Evolutionary conservation across 306 rosid species (phyloP).

Genomic region (Abrus pulchellus): DNA sequence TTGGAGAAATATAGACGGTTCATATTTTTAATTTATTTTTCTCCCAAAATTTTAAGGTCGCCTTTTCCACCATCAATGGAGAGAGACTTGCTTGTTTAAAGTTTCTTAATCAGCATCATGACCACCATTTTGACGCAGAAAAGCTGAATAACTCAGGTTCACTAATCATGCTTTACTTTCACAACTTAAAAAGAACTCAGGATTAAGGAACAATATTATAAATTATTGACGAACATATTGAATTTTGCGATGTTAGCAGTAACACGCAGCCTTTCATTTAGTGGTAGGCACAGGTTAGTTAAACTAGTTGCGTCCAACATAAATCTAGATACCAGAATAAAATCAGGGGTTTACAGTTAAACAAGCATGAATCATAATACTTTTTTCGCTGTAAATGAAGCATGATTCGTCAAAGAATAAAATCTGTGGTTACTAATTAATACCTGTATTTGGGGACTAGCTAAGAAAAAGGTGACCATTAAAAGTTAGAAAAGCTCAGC

Average conservation of each 20-base stretch:
- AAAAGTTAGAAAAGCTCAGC: neutral
- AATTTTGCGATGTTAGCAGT: constrained; percentile 27
- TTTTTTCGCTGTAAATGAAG: constrained; percentile 43
- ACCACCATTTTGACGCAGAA: constrained; percentile 43
- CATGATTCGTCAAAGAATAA: constrained; percentile 38
- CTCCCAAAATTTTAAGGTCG: neutral
- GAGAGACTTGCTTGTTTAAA: neutral
- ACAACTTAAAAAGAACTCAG: neutral
- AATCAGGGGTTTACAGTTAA: constrained; percentile 34
- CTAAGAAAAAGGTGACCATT: neutral
- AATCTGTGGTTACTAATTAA: constrained; percentile 24
- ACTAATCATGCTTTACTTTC: constrained; percentile 45
- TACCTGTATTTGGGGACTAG: neutral
- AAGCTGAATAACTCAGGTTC: constrained; percentile 48
- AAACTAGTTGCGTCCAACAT: constrained; percentile 37
- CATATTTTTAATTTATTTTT: neutral
- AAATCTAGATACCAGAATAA: constrained; percentile 31
- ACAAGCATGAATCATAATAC: constrained; percentile 30
- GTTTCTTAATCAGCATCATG: constrained; percentile 33
- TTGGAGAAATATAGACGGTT: constrained; percentile 21
- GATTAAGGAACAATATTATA: constrained; percentile 30
- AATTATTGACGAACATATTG: constrained; percentile 38
- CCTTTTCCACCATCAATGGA: constrained; percentile 45
- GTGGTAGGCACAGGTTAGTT: constrained; percentile 45
- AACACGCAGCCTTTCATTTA: constrained; percentile 35